Conservation (phyloP, 2,329 filamentous ascomycete genomes). For the Fusarium fujikuroi region DNA sequence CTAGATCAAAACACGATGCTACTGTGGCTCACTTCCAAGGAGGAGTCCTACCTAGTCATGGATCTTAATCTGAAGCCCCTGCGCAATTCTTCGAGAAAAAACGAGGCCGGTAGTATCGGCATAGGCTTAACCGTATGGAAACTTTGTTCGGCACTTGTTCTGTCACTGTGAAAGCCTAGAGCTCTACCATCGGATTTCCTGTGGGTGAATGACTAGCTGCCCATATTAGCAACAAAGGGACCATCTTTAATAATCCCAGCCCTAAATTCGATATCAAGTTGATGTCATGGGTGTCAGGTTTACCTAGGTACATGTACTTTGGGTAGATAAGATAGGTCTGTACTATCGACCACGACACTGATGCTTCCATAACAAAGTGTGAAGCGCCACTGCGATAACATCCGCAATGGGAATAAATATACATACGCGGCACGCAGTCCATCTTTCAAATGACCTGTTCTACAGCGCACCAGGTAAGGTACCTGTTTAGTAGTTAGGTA, state of each 20-base stretch:
- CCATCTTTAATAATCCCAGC: background rate
- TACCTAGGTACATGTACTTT: background rate
- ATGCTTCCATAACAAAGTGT: background rate
- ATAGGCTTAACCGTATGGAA: conserved; percentile 27
- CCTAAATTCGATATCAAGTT: background rate
- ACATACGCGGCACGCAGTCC: background rate
- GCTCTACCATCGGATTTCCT: background rate
- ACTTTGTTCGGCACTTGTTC: conserved; percentile 31
- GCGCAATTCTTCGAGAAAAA: conserved; percentile 23
- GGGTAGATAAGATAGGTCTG: background rate
- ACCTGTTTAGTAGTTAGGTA: background rate
- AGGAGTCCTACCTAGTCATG: conserved; percentile 3
- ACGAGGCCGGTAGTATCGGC: conserved; percentile 26
- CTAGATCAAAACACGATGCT: conserved; percentile 11
- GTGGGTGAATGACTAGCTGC: background rate
- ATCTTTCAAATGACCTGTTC: background rate
- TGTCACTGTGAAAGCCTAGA: conserved; percentile 10
- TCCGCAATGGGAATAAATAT: background rate
- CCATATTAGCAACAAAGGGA: background rate
- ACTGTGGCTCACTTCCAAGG: background rate
- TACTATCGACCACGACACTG: background rate
- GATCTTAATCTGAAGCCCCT: conserved; percentile 17
- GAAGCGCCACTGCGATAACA: conserved; percentile 10
- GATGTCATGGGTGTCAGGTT: background rate
- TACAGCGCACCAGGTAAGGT: background rate